A percentile compares a stretch with the other conserved stretches of the same genome.
These are phyloP conservation scores for Nissolia schottii DNA, from an alignment of 306 rosid genomes.

Conservation along the genomic window DNA sequence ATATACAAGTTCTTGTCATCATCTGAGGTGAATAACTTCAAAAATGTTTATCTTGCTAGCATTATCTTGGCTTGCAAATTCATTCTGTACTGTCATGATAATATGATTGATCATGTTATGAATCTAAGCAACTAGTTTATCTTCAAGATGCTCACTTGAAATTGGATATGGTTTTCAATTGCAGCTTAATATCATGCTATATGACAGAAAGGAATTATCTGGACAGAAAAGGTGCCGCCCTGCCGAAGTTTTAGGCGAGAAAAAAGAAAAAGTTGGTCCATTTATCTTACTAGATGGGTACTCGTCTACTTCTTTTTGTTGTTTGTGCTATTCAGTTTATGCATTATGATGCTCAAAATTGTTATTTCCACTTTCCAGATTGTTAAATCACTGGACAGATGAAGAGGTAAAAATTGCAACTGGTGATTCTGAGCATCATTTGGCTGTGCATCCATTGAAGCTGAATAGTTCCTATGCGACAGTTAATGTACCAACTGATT, in stretches of 20 bases:
- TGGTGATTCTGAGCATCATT: conserved; percentile 48
- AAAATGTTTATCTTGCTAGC: conserved; percentile 16
- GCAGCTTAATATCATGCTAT: conserved; percentile 62
- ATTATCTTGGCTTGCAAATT: conserved; percentile 20
- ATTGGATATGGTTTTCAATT: conserved; percentile 30
- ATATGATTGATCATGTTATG: not conserved
- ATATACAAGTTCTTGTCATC: conserved; percentile 81
- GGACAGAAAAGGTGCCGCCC: conserved; percentile 76
- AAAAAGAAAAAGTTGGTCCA: conserved; percentile 39
- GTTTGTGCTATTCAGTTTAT: conserved; percentile 17
- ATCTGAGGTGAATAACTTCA: conserved; percentile 59
- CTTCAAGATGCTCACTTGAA: conserved; percentile 13
- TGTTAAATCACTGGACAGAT: conserved; percentile 56
- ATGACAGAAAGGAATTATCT: conserved; percentile 72
- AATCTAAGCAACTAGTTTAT: conserved; percentile 6
- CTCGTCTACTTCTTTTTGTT: not conserved
- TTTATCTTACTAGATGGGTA: conserved; percentile 52
- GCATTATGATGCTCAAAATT: conserved; percentile 12
- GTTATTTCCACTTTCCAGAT: conserved; percentile 44
- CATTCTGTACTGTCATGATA: not conserved
- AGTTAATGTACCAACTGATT: conserved; percentile 42
- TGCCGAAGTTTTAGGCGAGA: conserved; percentile 58
- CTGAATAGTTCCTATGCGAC: conserved; percentile 75
- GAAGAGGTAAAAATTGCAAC: conserved; percentile 71
- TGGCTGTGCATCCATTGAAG: conserved; percentile 64